Base-by-base conservation (phyloP, 257 asterid genomes). In the Anisodus tanguticus region DNA sequence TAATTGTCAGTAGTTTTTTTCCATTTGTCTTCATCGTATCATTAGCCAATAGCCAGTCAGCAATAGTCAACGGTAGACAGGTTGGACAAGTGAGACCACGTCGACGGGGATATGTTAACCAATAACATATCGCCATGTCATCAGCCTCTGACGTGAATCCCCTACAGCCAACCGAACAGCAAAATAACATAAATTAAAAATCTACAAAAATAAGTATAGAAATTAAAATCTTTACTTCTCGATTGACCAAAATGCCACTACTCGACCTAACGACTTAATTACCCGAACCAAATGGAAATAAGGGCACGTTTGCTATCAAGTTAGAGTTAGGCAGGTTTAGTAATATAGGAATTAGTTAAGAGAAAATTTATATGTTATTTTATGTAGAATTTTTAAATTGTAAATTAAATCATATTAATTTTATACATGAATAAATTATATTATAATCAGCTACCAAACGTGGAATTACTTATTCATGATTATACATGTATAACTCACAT, bases 211-310 rank as follows among this genome's bases (percentile, higher is more conserved):
- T 5, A 47, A 10, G 0, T 17, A 35, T 19, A 2, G 1, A 10
- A 43, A 69, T 41, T 0, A 16, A 67, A 35, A 2, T 4, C 10
- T 66, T 4, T 0, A 1, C 1, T 17, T 17, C 1, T 0, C 0
- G 45, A 47, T n/a, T 72, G 80, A 72, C 80, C 4, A 72, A 47
- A 72, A 49, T 72, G 2, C 80, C 80, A 19, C 60, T 47, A 72
- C 9, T 47, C 9, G 9, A 71, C 10, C 17, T 1, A 3, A 0
- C 2, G 9, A 13, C 0, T 9, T 2, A 19, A 45, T 0, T 19
- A 17, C 17, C 9, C 3, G 17, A 43, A 71, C 0, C 37, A 43
- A 43, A 70, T 70, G 37, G 13, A 12, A 13, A 13, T 12, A 55
- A 55, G 17, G 6, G n/a, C 45, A 4, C 45, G 5, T 41, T 41